Evolutionary conservation across 805 yeast genomes (phyloP).

Genomic region (Ogataea siamensis): DNA sequence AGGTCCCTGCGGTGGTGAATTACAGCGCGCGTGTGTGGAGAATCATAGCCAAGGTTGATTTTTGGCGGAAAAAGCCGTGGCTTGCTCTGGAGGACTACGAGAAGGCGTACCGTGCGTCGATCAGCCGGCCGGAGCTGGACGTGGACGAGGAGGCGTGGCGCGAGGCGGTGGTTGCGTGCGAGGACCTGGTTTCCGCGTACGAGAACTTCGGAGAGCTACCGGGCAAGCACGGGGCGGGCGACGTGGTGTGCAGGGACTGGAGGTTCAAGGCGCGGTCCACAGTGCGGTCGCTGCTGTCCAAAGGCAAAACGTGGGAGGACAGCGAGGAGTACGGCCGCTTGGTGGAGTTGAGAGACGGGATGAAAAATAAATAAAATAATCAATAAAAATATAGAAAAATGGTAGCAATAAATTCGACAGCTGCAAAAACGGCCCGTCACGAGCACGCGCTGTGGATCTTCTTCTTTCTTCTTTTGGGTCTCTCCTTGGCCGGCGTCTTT

Average conservation of each 20-base stretch:
- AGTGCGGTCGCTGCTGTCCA: conserved; percentile 71
- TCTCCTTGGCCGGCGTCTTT: conserved; percentile 9
- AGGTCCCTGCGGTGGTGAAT: conserved; percentile 68
- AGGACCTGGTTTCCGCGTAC: conserved; percentile 80
- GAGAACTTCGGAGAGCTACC: conserved; percentile 82
- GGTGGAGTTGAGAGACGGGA: conserved; percentile 47
- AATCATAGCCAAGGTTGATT: conserved; percentile 76
- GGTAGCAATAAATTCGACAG: conserved; percentile 7
- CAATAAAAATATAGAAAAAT: too few relatives aligned
- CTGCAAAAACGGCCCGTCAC: conserved; percentile 2
- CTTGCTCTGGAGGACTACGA: conserved; percentile 80
- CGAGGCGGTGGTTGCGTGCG: conserved; percentile 74
- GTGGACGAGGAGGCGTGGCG: conserved; percentile 65
- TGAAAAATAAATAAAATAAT: conserved; percentile 24
- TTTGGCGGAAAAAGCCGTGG: conserved; percentile 90
- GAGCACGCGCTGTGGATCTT: conserved; percentile 13
- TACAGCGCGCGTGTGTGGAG: conserved; percentile 73
- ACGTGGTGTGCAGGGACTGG: conserved; percentile 91
- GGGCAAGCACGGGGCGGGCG: conserved; percentile 76
- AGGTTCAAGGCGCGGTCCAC: conserved; percentile 74
- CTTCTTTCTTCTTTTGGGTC: conserved; percentile 14
- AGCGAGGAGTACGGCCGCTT: conserved; percentile 73
- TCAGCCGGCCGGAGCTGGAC: conserved; percentile 62
- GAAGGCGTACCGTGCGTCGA: conserved; percentile 75
- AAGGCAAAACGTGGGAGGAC: conserved; percentile 82